Evolutionary conservation across 2,329 filamentous ascomycete species (phyloP).

Genomic region (Boeremia exigua): DNA sequence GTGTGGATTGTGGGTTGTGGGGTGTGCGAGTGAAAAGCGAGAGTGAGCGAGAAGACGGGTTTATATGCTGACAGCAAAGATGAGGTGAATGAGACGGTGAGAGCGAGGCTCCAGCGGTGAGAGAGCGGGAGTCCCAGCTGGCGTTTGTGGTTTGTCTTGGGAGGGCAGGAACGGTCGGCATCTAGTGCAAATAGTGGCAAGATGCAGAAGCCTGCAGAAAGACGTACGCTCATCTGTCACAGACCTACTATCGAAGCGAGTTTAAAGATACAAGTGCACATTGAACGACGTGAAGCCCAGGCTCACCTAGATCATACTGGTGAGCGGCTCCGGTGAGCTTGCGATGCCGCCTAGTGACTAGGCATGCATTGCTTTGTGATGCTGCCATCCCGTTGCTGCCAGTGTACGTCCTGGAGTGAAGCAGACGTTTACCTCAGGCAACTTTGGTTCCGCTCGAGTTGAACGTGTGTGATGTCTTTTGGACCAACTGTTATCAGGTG

Average conservation of each 20-base stretch:
- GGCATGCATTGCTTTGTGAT: too few relatives aligned
- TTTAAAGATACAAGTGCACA: too few relatives aligned
- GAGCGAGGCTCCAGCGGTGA: not conserved
- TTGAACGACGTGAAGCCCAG: too few relatives aligned
- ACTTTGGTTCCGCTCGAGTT: not conserved
- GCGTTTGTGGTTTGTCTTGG: not conserved
- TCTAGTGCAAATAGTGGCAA: not conserved
- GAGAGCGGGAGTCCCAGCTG: not conserved
- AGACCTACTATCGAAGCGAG: too few relatives aligned
- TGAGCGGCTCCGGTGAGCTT: too few relatives aligned
- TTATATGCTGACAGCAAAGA: not conserved
- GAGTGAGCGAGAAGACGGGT: not conserved
- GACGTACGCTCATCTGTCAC: not conserved
- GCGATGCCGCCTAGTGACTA: too few relatives aligned
- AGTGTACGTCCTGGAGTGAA: too few relatives aligned
- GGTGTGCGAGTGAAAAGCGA: not conserved
- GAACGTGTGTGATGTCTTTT: not conserved
- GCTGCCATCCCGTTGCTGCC: too few relatives aligned
- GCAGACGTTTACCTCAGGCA: not conserved
- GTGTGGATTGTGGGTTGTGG: not conserved
- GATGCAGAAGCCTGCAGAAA: not conserved
- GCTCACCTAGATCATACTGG: too few relatives aligned
- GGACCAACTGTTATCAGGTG: not conserved
- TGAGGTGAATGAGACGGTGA: constrained; percentile 1
- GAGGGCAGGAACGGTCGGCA: constrained; percentile 1